Evolutionary conservation across 371 early-diverging fungal species (phyloP).

Genomic region (Nosema muscidifuracis): DNA sequence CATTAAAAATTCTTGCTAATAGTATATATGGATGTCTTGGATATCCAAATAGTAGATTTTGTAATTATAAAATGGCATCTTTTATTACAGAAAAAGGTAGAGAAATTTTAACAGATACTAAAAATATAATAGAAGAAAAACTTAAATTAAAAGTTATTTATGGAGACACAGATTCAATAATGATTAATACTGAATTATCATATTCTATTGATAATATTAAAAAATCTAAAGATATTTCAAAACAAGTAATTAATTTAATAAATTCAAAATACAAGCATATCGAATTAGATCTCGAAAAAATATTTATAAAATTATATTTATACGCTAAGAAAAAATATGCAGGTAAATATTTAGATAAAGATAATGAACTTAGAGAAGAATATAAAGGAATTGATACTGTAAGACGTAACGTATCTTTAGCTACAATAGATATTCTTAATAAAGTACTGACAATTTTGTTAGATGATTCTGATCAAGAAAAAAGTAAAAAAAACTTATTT

Average conservation of each 20-base stretch:
- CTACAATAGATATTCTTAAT: conserved; percentile 76
- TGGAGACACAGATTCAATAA: conserved; percentile 99
- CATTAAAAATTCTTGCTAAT: conserved; percentile 95
- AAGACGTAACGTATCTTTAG: conserved; percentile 90
- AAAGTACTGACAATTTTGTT: conserved; percentile 59
- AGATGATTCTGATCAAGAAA: conserved; percentile 18
- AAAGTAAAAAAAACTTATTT: conserved; percentile 29
- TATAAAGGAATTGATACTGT: conserved; percentile 94
- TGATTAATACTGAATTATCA: conserved; percentile 84
- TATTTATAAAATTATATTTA: conserved; percentile 80
- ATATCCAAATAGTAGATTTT: conserved; percentile 83
- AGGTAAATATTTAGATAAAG: conserved; percentile 67
- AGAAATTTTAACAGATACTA: conserved; percentile 86
- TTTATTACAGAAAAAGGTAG: conserved; percentile 91
- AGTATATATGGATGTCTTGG: conserved; percentile 99
- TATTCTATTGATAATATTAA: conserved; percentile 64
- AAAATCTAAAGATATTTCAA: conserved; percentile 72
- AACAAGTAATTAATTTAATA: conserved; percentile 71
- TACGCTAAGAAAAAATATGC: conserved; percentile 99
- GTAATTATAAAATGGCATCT: conserved; percentile 91
- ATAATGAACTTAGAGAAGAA: conserved; percentile 67
- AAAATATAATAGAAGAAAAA: conserved; percentile 69
- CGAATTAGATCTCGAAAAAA: conserved; percentile 93
- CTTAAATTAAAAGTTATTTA: conserved; percentile 73
- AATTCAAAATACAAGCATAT: conserved; percentile 81